Base-by-base conservation (phyloP, 2,329 filamentous ascomycete species). In the Neonectria hederae region DNA sequence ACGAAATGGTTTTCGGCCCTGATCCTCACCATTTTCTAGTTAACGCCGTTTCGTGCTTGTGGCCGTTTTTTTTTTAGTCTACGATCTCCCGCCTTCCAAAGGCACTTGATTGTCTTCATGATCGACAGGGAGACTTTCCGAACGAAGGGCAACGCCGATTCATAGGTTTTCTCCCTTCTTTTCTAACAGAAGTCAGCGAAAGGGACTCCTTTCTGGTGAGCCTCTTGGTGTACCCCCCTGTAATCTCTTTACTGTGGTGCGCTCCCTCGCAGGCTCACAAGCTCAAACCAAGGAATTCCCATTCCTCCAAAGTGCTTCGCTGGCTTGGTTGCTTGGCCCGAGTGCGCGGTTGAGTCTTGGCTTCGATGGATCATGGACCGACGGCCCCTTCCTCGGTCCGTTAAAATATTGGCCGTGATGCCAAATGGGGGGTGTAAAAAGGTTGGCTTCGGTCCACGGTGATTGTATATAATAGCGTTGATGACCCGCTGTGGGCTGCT, bases 81-180 rank as follows among this genome's bases (percentile, higher is more conserved):
- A 45, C 30, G 26, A 21, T 30, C 8, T 35, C 32, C 11, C 22
- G 26, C 53, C 42, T 14, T 56, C 51, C 32, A 24, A 43, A 28
- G 35, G 13, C n/a, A 38, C 19, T 42, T 43, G 40, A 32, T 26
- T 7, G 32, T 28, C 32, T 21, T 17, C 14, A 32, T n/a, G 54
- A 63, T 63, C 60, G 49, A 59, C 60, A 63, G 60, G 60, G 54
- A 21, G 19, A 30, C n/a, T 51, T 51, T 49, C 52, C 45, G 52
- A 28, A 22, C 32, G 21, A 38, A 35, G 17, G 24, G 19, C 49
- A 40, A 6, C 26, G 32, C 21, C 59, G 30, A 22, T 42, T 62
- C 46, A 24, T 22, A 32, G 22, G 43, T n/a, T 51, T 26, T 32
- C 48, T 14, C 48, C 19, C 10, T 8, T 38, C 14, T n/a, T 14